These are phyloP conservation scores for Plectosphaerella plurivora DNA, from an alignment of 2,329 filamentous ascomycete species.

Conservation along the genomic window DNA sequence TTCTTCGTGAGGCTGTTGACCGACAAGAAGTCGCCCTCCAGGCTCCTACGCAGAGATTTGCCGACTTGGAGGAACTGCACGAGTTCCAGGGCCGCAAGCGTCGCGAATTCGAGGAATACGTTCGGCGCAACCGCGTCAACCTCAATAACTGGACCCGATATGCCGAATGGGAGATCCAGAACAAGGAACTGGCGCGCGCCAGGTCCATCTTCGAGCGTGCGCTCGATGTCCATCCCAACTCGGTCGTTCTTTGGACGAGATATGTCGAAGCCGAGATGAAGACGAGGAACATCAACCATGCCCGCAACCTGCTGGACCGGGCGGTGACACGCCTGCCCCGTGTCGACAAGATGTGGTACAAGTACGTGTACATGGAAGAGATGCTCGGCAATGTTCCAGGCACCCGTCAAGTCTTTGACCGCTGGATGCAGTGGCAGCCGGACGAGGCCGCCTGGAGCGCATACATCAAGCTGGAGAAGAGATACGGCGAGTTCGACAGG, in stretches of 20 bases:
- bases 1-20: constrained; percentile 94
- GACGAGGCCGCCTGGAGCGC: constrained; percentile 93
- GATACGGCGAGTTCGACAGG: constrained; percentile 86
- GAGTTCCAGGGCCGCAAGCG: constrained; percentile 95
- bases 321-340: constrained; percentile 89
- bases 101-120: constrained; percentile 97
- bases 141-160: constrained; percentile 99
- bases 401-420: constrained; percentile 89
- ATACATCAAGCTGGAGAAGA: constrained; percentile 95
- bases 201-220: constrained; percentile 92
- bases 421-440: constrained; percentile 98
- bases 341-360: constrained; percentile 97
- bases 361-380: constrained; percentile 98
- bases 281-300: constrained; percentile 87
- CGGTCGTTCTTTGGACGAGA: constrained; percentile 81
- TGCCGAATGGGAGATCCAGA: constrained; percentile 94
- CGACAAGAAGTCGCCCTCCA: constrained; percentile 85
- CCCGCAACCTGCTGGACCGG: constrained; percentile 87
- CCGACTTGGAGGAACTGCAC: constrained; percentile 94
- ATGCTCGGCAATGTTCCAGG: constrained; percentile 92
- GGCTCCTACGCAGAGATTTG: constrained; percentile 90
- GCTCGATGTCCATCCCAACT: constrained; percentile 85
- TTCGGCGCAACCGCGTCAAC: constrained; percentile 87
- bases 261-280: constrained; percentile 86
- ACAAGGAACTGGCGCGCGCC: constrained; percentile 92